phyloP scores from a whole-genome alignment of 441 rosid species.

The Populus hybrid region DNA sequence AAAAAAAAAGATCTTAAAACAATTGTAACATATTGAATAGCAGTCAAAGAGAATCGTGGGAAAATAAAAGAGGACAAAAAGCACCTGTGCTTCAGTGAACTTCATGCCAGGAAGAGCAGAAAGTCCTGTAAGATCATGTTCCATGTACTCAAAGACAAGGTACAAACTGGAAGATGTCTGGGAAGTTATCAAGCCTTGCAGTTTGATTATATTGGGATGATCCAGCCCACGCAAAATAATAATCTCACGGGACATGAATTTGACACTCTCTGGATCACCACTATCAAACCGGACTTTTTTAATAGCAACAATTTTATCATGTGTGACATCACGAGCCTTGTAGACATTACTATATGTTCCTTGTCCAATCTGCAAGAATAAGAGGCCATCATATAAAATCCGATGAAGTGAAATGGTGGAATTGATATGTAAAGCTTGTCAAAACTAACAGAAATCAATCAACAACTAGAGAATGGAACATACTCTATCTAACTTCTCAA shows the following conservation, averaged over 20 bases:
- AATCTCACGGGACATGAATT: constrained; percentile 95
- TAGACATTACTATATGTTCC: constrained; percentile 97
- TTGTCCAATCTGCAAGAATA: constrained; percentile 81
- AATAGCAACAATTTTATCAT: constrained; percentile 71
- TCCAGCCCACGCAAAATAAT: constrained; percentile 66
- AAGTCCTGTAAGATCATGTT: constrained; percentile 94
- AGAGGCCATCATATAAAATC: constrained; percentile 1
- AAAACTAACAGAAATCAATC: background rate
- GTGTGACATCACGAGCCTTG: constrained; percentile 67
- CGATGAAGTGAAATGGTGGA: background rate
- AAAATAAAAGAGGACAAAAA: background rate
- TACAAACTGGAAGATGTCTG: constrained; percentile 64
- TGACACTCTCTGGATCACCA: constrained; percentile 74
- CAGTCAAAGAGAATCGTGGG: constrained; percentile 4
- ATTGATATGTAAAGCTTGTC: background rate
- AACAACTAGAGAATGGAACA: constrained; percentile 18
- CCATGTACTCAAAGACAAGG: constrained; percentile 97
- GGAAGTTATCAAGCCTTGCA: constrained; percentile 88
- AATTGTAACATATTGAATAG: background rate
- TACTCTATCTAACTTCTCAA: constrained; percentile 87
- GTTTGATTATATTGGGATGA: constrained; percentile 81
- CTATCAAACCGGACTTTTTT: constrained; percentile 82
- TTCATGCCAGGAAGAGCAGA: constrained; percentile 69
- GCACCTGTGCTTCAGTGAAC: constrained; percentile 91
- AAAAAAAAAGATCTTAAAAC: background rate